These are phyloP conservation scores for Sporobolomyces phaffii DNA, from an alignment of 768 basidiomycete species.

Conservation along the genomic window DNA sequence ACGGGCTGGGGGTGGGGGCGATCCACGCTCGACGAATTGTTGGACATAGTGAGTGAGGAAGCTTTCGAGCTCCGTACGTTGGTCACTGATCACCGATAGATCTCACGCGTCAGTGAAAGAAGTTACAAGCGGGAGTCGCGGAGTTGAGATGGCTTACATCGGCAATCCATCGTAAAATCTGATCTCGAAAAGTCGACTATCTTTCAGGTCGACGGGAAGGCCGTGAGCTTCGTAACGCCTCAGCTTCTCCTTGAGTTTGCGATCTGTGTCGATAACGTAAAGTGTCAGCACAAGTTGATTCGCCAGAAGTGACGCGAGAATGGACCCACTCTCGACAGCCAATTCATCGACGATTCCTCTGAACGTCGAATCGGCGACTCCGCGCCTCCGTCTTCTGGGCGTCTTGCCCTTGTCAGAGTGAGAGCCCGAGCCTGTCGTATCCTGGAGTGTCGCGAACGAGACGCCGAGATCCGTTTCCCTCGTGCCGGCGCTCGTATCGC, in stretches of 20 bases:
- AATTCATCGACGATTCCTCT: slow-evolving; percentile 31
- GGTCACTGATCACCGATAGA: slow-evolving; percentile 5
- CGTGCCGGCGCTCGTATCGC: slow-evolving; percentile 10
- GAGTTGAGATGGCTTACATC: neutral
- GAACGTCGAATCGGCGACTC: slow-evolving; percentile 18
- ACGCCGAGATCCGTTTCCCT: slow-evolving; percentile 16
- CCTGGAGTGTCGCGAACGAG: neutral
- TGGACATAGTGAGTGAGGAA: slow-evolving; percentile 28
- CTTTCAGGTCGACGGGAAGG: slow-evolving; percentile 22
- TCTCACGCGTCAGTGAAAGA: too few species aligned
- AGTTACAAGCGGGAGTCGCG: too few species aligned
- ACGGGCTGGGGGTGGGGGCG: neutral
- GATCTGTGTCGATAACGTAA: neutral
- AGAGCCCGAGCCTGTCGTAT: neutral
- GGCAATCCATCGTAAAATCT: slow-evolving; percentile 29
- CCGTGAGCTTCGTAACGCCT: slow-evolving; percentile 21
- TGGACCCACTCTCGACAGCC: slow-evolving; percentile 22
- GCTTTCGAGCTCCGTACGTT: slow-evolving; percentile 20
- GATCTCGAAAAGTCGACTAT: slow-evolving; percentile 32
- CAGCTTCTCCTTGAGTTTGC: slow-evolving; percentile 15
- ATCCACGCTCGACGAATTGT: neutral
- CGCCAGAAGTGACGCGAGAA: too few species aligned
- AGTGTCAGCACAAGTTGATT: too few species aligned
- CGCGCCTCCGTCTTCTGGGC: neutral
- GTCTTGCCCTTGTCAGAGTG: too few species aligned